Evolutionary conservation across 31 red algal species (phyloP), one percentile per base, ranked within the genome.

Genomic region (Porphyra umbilicalis): DNA sequence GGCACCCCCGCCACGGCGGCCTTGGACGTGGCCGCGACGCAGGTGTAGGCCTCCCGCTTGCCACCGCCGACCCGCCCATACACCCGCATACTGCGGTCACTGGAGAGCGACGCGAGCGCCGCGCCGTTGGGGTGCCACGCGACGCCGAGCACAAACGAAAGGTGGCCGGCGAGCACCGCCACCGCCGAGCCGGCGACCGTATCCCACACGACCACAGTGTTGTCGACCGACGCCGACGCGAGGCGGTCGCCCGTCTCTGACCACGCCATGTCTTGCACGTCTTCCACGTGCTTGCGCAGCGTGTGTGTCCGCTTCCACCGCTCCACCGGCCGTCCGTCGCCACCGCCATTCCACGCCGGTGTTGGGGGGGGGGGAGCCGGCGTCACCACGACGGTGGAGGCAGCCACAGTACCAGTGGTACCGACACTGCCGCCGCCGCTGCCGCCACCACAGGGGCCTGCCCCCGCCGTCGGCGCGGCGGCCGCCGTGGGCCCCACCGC

Each of bases 221-320:
- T 96, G 76, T 96, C 94, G 35, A 96, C 90, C n/a, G 89, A 92
- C 0, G 85, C 94, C 6, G 94, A 88, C 35, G 89, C 87, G 33
- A 97, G 79, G 31, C 32, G 87, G 36, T 76, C 38, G n/a, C 81
- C 87, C 77, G 85, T 85, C 29, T 30, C 35, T 31, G 83, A 78
- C 94, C 94, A 97, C 6, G 85, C 37, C 36, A 97, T 36, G 36
- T 97, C 94, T 29, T 93, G 83, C 67, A 97, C 90, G 84, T 92
- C 90, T 40, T 92, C 85, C 6, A 86, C 77, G 75, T 97, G 94
- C 4, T 81, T 86, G 31, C 90, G 87, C 75, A 97, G 81, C 0
- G 88, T 90, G 33, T 75, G 79, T 16, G 80, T 33, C 32, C 83
- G 87, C 4, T 39, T 30, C 94, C 94, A 97, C 77, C 85, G 84